Evolutionary conservation across 768 basidiomycete genomes (phyloP), one percentile per base, ranked within the genome.

Genomic region (Sarcodon sp.): DNA sequence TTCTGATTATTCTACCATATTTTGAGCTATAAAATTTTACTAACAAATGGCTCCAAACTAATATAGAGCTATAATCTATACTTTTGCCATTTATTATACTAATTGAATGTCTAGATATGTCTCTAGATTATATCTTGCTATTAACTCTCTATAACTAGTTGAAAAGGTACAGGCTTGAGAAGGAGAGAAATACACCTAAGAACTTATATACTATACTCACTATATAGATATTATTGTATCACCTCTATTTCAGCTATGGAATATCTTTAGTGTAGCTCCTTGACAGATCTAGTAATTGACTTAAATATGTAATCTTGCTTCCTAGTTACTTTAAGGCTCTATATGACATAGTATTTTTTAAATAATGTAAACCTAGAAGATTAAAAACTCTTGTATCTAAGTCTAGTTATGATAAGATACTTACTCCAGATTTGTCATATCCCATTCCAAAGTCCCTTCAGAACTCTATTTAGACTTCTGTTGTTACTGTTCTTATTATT

Each of bases 1-100:
- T 58, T 50, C 9, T 44, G 36, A 38, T 58, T 57, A 3, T 48
- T 55, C 54, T 54, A 57, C 56, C 56, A 58, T n/a, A 55, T 33
- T 31, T 36, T 49, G 33, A 55, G 16, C 57, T 55, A 58, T 9
- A 57, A 43, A 32, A 58, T 38, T 2, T 6, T 7, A 10, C 51
- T 51, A 15, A 45, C 15, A 44, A 16, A 48, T 3, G 50, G 27
- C 35, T 58, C 55, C 9, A 53, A 8, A 13, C 50, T 46, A 43
- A 50, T 13, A 43, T 58, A 55, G 3, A 58, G 44, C 35, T 12
- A 46, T 3, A 58, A 50, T 0, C 44, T 45, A 50, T 53, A 58
- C 5, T 43, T 34, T 11, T 33, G 7, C 57, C 51, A 53, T 35
- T 58, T 57, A 44, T 58, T 54, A 47, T 58, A 55, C 36, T 58